These are phyloP conservation scores for Rhodotorula glutinis DNA, from an alignment of 1,284 basidiomycete species.

Conservation along the genomic window DNA sequence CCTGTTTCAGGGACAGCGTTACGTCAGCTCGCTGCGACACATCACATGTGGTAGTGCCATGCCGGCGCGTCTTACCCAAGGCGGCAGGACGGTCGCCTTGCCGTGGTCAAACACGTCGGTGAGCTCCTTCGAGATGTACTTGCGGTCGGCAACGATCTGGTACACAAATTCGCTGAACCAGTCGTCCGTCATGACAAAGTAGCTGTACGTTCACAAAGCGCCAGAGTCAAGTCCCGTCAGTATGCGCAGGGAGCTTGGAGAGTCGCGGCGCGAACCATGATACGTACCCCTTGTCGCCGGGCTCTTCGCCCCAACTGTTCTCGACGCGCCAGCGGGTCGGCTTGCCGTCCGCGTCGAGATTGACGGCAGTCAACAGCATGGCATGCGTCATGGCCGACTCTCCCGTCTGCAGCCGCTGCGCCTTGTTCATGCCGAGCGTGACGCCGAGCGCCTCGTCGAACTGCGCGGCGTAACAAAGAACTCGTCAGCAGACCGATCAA, in stretches of 20 bases:
- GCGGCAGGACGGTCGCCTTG: conserved; percentile 60
- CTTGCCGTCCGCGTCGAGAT: conserved; percentile 63
- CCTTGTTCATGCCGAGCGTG: conserved; percentile 66
- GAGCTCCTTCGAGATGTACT: conserved; percentile 66
- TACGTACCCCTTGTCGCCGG: conserved; percentile 65
- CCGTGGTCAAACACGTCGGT: conserved; percentile 71
- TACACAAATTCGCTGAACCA: conserved; percentile 82
- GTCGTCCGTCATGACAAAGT: conserved; percentile 67
- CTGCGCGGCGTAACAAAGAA: neutral
- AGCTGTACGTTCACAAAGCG: conserved; percentile 46
- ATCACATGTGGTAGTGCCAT: too few species aligned
- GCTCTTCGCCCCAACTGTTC: conserved; percentile 85
- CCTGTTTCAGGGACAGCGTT: conserved; percentile 4
- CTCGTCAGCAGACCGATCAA: conserved; percentile 16
- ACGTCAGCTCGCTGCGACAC: neutral
- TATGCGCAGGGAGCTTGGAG: neutral
- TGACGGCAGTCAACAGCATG: conserved; percentile 69
- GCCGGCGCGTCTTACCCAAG: conserved; percentile 78
- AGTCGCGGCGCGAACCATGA: conserved; percentile 45
- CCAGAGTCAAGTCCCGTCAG: neutral
- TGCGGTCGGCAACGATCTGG: conserved; percentile 78
- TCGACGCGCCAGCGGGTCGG: conserved; percentile 88
- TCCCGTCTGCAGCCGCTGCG: conserved; percentile 72
- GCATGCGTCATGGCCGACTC: conserved; percentile 82
- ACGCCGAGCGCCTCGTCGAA: conserved; percentile 60